Evolutionary conservation across 352 stramenopile genomes (phyloP).

Genomic region (Plasmopara halstedii): DNA sequence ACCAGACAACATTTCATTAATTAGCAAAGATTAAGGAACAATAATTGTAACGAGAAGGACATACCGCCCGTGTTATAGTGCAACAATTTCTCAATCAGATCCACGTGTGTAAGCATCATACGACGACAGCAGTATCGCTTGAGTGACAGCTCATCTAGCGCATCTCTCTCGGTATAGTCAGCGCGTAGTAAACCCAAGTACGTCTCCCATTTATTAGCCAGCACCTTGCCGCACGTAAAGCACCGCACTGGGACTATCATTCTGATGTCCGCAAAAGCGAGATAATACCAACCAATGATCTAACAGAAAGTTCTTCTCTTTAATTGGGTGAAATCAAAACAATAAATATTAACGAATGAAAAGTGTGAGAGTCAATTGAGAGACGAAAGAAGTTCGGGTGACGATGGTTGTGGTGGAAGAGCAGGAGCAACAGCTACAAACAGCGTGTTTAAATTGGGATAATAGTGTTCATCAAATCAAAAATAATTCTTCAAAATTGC

Average conservation of each 20-base stretch:
- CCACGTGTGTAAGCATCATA: slow-evolving; percentile 99
- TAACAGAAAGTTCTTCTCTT: neutral
- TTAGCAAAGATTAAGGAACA: neutral
- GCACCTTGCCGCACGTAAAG: slow-evolving; percentile 99
- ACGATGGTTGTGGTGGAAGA: slow-evolving; percentile 17
- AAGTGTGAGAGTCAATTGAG: too few relatives aligned
- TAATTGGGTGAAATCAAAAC: neutral
- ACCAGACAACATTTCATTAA: neutral
- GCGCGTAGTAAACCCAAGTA: slow-evolving; percentile 96
- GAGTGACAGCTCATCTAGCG: slow-evolving; percentile 96
- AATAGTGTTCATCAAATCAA: slow-evolving; percentile 9
- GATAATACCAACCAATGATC: slow-evolving; percentile 13
- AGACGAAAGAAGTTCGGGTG: neutral
- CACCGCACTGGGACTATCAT: slow-evolving; percentile 99
- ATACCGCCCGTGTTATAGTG: slow-evolving; percentile 98
- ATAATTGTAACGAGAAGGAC: slow-evolving; percentile 2
- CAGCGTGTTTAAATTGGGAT: neutral
- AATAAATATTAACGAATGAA: slow-evolving; percentile 2
- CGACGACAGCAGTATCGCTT: slow-evolving; percentile 99
- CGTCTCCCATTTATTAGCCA: slow-evolving; percentile 99
- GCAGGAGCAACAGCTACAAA: slow-evolving; percentile 2
- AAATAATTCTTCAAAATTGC: slow-evolving; percentile 8
- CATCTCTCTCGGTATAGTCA: slow-evolving; percentile 96
- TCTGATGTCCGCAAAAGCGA: slow-evolving; percentile 3
- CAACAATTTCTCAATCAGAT: slow-evolving; percentile 99